A percentile compares a stretch with the other conserved stretches of the same genome.
phyloP scores from a whole-genome alignment of 345 rosid genomes.

The Citrus inodora region DNA sequence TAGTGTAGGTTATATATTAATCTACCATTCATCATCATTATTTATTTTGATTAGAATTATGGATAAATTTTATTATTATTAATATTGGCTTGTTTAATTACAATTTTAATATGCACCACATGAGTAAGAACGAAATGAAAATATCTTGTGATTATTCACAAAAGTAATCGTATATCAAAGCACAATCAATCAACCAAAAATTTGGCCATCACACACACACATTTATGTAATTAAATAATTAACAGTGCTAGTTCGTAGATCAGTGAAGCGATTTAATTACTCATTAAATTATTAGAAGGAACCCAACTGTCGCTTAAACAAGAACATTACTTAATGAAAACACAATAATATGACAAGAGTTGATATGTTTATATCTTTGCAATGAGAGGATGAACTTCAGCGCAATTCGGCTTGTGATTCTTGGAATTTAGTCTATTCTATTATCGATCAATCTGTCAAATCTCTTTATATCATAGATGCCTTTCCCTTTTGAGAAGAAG shows the following conservation, averaged over 20 bases:
- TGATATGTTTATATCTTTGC: background rate
- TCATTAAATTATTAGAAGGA: background rate
- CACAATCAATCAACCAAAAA: background rate
- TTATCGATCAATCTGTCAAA: background rate
- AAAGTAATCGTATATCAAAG: no score
- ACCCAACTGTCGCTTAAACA: slow-evolving; percentile 1
- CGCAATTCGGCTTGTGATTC: background rate
- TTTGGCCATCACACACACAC: slow-evolving; percentile 7
- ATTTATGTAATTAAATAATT: background rate
- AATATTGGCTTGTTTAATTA: no score
- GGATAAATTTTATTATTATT: background rate
- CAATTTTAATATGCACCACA: background rate
- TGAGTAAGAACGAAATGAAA: background rate
- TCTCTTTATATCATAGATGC: background rate
- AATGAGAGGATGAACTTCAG: background rate
- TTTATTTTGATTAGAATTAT: background rate
- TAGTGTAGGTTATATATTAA: background rate
- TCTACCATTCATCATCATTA: background rate
- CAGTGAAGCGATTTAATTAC: background rate
- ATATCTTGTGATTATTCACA: background rate
- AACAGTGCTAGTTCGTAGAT: background rate
- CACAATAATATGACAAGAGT: background rate
- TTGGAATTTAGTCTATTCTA: background rate
- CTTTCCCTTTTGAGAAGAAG: background rate
- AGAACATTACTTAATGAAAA: background rate